Evolutionary conservation across 179 eudicot species (phyloP).

Genomic region (Pouteria campechiana): DNA sequence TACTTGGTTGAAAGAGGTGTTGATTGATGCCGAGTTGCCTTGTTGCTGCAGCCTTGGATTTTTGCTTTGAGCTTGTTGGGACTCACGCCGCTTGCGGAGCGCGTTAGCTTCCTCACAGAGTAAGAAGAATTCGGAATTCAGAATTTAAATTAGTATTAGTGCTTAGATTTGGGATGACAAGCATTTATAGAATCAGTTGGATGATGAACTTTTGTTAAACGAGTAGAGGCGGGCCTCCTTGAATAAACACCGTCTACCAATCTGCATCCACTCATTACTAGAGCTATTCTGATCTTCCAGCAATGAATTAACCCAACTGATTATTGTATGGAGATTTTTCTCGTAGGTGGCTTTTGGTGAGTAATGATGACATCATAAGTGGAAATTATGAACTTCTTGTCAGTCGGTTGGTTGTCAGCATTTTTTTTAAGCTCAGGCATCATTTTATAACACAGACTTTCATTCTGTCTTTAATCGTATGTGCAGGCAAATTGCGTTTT

Average conservation of each 20-base stretch:
- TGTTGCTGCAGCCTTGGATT: slow-evolving; percentile 38
- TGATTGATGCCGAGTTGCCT: background rate
- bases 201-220: no score
- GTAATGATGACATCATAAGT: no score
- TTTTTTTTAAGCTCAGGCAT: background rate
- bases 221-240: no score
- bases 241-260: no score
- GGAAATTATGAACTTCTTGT: no score
- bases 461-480: background rate
- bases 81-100: slow-evolving; percentile 60
- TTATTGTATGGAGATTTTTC: no score
- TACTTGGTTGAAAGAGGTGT: slow-evolving; percentile 1
- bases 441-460: background rate
- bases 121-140: slow-evolving; percentile 16
- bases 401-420: background rate
- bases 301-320: no score
- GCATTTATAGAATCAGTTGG: no score
- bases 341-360: no score
- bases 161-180: no score
- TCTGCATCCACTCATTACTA: no score
- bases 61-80: slow-evolving; percentile 59
- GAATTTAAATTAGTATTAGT: background rate
- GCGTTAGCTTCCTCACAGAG: slow-evolving; percentile 72
- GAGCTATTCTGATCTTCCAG: no score
- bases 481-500: slow-evolving; percentile 61